phyloP scores from a whole-genome alignment of 768 basidiomycete species.

The Kwoniella dejecticola region DNA sequence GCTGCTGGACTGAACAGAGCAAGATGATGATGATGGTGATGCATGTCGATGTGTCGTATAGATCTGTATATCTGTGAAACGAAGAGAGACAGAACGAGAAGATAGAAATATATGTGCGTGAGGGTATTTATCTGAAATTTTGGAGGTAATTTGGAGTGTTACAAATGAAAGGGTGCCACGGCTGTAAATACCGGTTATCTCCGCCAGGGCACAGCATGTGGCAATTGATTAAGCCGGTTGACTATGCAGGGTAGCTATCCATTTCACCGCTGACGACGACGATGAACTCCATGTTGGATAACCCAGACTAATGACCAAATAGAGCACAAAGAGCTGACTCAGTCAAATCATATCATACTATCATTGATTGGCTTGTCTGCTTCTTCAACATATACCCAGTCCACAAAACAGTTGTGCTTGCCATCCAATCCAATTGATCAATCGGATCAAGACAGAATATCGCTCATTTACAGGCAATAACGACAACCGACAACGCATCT shows the following conservation, averaged over 20 bases:
- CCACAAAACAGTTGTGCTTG: background rate
- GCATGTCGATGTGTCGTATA: slow-evolving; percentile 14
- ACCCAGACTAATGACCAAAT: background rate
- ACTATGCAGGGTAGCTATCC: background rate
- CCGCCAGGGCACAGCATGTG: background rate
- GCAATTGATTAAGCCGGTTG: background rate
- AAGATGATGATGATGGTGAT: slow-evolving; percentile 3
- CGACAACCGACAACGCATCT: too few relatives aligned
- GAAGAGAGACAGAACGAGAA: slow-evolving; percentile 1
- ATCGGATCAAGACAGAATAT: too few relatives aligned
- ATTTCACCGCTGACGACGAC: slow-evolving; percentile 7
- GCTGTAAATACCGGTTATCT: slow-evolving; percentile 4
- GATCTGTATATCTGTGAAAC: background rate
- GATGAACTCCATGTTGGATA: background rate
- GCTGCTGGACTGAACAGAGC: background rate
- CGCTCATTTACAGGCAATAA: too few relatives aligned
- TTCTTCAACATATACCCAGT: background rate
- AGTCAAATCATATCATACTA: too few relatives aligned
- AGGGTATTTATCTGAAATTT: background rate
- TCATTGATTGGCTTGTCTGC: background rate
- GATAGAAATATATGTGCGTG: background rate
- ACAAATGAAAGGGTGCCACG: background rate
- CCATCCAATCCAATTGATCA: background rate
- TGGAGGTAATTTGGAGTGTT: slow-evolving; percentile 5
- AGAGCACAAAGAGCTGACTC: background rate